Evolutionary conservation across 2,329 filamentous ascomycete species (phyloP).

Genomic region (Penicillium hesseltinei): DNA sequence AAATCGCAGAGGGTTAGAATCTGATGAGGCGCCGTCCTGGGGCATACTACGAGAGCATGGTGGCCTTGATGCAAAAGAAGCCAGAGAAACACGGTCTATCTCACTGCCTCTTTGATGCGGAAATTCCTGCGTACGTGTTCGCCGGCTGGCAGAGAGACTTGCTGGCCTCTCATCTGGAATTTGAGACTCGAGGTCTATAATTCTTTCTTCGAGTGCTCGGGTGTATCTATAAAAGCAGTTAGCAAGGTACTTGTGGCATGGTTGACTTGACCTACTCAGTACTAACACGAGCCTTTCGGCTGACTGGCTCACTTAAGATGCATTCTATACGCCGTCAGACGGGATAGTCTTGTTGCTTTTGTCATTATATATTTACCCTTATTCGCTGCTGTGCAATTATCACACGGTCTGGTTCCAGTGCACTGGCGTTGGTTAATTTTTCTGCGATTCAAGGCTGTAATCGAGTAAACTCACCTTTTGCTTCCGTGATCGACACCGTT

Average conservation of each 20-base stretch:
- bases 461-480: constrained; percentile 6
- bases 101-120: background rate
- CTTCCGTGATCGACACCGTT: constrained; percentile 14
- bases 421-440: constrained; percentile 2
- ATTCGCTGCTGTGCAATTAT: constrained; percentile 11
- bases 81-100: background rate
- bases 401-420: constrained; percentile 11
- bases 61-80: background rate
- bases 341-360: background rate
- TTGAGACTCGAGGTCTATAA: constrained; percentile 12
- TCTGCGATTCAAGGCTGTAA: background rate
- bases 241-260: background rate
- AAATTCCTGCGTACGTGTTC: background rate
- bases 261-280: constrained; percentile 1
- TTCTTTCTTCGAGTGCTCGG: constrained; percentile 11
- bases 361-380: background rate
- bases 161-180: background rate
- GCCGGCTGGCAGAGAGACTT: background rate
- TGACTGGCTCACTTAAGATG: constrained; percentile 4
- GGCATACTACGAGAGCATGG: background rate
- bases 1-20: background rate
- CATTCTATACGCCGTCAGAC: constrained; percentile 6
- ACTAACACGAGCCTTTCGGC: constrained; percentile 9
- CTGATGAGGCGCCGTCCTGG: background rate
- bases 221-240: constrained; percentile 7